Percentiles rank a stretch among this genome's conserved stretches.
Conservation (phyloP, 345 rosid species). For the Xanthoceras sorbifolium region DNA sequence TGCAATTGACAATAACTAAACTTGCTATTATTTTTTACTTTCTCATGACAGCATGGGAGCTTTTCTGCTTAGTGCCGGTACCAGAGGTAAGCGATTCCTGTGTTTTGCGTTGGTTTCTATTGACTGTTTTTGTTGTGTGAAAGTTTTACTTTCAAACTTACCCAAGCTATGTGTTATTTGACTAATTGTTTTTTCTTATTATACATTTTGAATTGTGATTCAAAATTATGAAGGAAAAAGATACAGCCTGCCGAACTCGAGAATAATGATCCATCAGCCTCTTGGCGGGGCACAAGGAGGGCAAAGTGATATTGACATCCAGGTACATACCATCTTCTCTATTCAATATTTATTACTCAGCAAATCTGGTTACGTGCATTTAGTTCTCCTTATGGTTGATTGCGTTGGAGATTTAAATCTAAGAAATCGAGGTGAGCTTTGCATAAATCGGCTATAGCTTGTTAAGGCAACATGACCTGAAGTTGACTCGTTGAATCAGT, state of each 20-base stretch:
- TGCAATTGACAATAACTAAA: neutral
- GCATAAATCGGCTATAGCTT: neutral
- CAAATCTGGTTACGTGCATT: neutral
- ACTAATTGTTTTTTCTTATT: neutral
- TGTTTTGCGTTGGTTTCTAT: neutral
- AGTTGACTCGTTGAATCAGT: neutral
- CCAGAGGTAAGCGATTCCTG: slow-evolving; percentile 43
- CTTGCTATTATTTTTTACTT: neutral
- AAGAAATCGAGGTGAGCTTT: neutral
- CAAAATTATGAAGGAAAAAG: slow-evolving; percentile 44
- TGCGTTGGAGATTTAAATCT: neutral
- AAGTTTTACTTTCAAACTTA: neutral
- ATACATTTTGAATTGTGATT: neutral
- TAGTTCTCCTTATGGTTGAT: neutral
- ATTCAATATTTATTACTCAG: neutral
- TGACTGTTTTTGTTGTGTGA: neutral
- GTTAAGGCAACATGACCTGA: neutral
- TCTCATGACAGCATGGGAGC: slow-evolving; percentile 54
- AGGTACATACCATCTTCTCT: slow-evolving; percentile 31
- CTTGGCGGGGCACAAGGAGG: slow-evolving; percentile 66
- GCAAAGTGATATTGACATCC: slow-evolving; percentile 55
- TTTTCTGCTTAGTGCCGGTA: slow-evolving; percentile 59
- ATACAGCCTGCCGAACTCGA: slow-evolving; percentile 57
- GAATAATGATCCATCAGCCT: slow-evolving; percentile 74
- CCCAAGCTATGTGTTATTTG: neutral